Percentiles rank a stretch among this genome's conserved stretches.
Conservation (phyloP, 805 yeast genomes). For the Nakazawaea siamensis region DNA sequence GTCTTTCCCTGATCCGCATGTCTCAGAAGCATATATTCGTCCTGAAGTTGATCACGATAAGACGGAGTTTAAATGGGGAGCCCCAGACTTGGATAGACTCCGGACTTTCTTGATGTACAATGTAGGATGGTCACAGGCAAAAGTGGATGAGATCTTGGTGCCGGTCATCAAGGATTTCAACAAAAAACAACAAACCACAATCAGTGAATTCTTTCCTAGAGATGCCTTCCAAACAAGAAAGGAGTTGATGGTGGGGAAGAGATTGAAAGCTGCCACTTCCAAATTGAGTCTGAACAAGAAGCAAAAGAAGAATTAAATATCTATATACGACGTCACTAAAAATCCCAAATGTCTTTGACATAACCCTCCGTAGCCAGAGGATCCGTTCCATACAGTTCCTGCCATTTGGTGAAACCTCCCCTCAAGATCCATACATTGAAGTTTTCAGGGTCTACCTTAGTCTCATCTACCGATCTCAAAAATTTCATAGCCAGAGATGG, state of each 20-base stretch:
- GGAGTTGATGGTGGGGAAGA: constrained; percentile 45
- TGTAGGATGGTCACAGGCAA: constrained; percentile 73
- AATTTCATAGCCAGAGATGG: constrained; percentile 75
- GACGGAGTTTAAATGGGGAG: constrained; percentile 83
- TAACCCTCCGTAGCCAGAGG: constrained; percentile 52
- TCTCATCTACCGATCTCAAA: constrained; percentile 33
- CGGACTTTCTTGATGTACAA: constrained; percentile 59
- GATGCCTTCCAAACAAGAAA: constrained; percentile 40
- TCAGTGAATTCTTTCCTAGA: constrained; percentile 62
- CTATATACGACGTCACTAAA: neutral
- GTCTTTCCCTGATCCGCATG: constrained; percentile 61
- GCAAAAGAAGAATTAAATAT: constrained; percentile 3
- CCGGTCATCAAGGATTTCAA: constrained; percentile 83
- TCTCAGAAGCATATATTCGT: constrained; percentile 61
- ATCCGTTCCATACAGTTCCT: constrained; percentile 63
- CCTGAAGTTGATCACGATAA: constrained; percentile 84
- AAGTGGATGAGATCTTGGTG: constrained; percentile 73
- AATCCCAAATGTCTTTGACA: constrained; percentile 30
- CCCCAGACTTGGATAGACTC: constrained; percentile 74
- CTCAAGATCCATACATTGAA: constrained; percentile 59
- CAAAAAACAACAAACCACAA: constrained; percentile 50
- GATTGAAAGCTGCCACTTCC: constrained; percentile 50
- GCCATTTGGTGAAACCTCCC: constrained; percentile 91
- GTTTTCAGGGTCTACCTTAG: constrained; percentile 18
- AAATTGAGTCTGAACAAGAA: constrained; percentile 27